These are phyloP conservation scores for Apostasia ramifera DNA, from an alignment of 106 monocot genomes.

Conservation along the genomic window DNA sequence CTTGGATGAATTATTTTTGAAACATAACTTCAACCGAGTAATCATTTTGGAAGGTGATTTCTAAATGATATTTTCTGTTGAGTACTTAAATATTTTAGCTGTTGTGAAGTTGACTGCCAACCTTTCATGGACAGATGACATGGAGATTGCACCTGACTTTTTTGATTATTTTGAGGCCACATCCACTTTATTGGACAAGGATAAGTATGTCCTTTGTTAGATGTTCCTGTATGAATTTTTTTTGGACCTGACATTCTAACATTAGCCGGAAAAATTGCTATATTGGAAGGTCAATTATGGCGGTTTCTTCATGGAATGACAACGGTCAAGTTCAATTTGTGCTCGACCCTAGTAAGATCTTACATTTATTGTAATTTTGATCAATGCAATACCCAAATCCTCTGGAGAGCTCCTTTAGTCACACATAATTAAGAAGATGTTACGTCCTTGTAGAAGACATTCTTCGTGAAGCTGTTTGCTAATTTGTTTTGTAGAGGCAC, in stretches of 20 bases:
- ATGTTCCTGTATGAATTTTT: neutral
- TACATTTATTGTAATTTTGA: neutral
- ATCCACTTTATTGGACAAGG: conserved; percentile 61
- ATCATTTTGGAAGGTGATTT: conserved; percentile 89
- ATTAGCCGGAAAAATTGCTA: neutral
- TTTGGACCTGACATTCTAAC: too few relatives aligned
- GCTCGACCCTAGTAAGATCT: conserved; percentile 66
- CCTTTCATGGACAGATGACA: conserved; percentile 68
- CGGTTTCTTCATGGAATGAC: conserved; percentile 99
- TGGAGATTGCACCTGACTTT: conserved; percentile 98
- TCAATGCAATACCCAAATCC: neutral
- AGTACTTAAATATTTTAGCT: neutral
- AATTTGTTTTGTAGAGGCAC: conserved; percentile 42
- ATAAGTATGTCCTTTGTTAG: conserved; percentile 47
- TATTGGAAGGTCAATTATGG: conserved; percentile 76
- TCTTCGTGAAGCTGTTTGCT: neutral
- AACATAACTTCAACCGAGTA: conserved; percentile 70
- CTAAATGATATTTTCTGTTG: conserved; percentile 4
- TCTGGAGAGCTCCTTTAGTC: neutral
- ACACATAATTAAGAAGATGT: neutral
- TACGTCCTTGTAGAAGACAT: neutral
- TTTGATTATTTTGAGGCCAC: conserved; percentile 98
- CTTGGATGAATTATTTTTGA: conserved; percentile 79
- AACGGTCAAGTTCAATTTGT: conserved; percentile 97
- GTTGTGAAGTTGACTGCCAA: neutral